Evolutionary conservation across 306 rosid species (phyloP).

Genomic region (Biancaea sappan): DNA sequence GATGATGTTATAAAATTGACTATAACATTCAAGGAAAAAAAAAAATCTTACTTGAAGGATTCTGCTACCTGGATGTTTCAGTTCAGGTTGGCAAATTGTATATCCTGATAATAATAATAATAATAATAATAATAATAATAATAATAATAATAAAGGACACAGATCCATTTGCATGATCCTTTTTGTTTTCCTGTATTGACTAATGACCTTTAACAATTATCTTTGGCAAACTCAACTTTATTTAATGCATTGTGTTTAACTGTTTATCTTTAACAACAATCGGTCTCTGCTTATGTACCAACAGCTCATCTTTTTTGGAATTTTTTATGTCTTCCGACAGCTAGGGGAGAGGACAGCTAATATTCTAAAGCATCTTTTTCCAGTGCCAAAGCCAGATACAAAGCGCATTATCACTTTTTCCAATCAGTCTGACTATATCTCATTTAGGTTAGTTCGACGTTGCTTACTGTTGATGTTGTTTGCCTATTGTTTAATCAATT

Average conservation of each 20-base stretch:
- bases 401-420: slow-evolving; percentile 83
- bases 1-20: background rate
- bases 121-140: no score
- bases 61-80: slow-evolving; percentile 3
- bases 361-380: slow-evolving; percentile 85
- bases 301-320: slow-evolving; percentile 22
- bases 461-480: background rate
- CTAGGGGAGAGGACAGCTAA: slow-evolving; percentile 83
- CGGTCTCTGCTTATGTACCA: slow-evolving; percentile 20
- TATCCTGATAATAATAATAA: background rate
- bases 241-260: background rate
- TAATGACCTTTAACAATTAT: background rate
- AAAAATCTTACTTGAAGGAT: slow-evolving; percentile 5
- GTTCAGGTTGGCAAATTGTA: background rate
- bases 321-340: slow-evolving; percentile 50
- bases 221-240: background rate
- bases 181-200: background rate
- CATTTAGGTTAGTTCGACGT: slow-evolving; percentile 73
- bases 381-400: slow-evolving; percentile 90
- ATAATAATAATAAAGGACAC: no score
- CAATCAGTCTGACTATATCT: slow-evolving; percentile 79
- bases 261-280: background rate
- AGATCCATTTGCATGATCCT: background rate
- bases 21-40: background rate
- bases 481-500: slow-evolving; percentile 5